Evolutionary conservation across 768 basidiomycete genomes (phyloP), one percentile per base, ranked within the genome.

Genomic region (Mrakia blollopis): DNA sequence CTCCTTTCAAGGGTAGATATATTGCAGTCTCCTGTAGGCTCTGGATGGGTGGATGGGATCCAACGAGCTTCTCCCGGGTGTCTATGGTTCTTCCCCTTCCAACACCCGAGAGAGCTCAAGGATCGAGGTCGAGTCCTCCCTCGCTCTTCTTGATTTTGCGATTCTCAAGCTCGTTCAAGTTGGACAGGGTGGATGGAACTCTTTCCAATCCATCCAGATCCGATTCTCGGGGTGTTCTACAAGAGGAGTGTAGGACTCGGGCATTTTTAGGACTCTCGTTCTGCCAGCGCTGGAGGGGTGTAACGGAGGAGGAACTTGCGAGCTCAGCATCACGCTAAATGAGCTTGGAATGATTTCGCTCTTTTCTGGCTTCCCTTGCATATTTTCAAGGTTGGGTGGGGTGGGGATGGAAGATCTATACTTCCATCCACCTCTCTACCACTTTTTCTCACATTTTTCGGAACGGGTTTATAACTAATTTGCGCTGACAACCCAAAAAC

Each of bases 11-110:
- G 2, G 25, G 37, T 28, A 41, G 30, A 21, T 41, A 21, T 16
- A 68, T 25, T 8, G 13, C 41, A 39, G 63, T 50, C 47, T 2
- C 2, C 1, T 65, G 32, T 18, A 21, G 8, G 16, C 5, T 25
- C 21, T 68, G 65, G 65, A 68, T 68, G 65, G 61, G 32, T 77
- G 76, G 76, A 76, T 67, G 61, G 68, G 30, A 67, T 30, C 47
- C 2, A 50, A 50, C 47, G 47, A 50, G 47, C 47, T 50, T 14
- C 30, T 35, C 6, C 52, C 3, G 72, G 25, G 18, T 10, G 16
- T 39, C n/a, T n/a, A n/a, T n/a, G n/a, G n/a, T 16, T n/a, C 16
- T 11, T 32, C 4, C 8, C 28, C 63, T 25, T 39, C 32, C 9
- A 0, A 30, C 37, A 30, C 63, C 63, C 32, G 63, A 50, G 47